Percentiles rank a stretch among this genome's conserved stretches.
Conservation (phyloP, 1,284 basidiomycete species). For the Xanthoconium separans region DNA sequence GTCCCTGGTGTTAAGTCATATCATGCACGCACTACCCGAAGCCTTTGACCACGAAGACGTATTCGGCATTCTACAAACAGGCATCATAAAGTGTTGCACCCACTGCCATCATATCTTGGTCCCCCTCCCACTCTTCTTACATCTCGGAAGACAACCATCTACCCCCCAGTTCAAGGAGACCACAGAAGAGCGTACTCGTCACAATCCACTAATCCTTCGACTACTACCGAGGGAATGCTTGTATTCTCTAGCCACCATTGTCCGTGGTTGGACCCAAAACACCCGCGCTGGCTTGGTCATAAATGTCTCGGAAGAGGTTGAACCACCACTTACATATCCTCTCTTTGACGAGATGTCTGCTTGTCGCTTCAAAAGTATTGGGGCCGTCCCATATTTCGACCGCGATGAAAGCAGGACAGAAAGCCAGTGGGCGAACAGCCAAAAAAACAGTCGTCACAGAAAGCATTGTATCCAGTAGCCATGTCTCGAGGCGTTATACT, state of each 20-base stretch:
- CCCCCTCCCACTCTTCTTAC: constrained; percentile 16
- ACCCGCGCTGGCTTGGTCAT: constrained; percentile 3
- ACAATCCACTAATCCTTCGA: neutral
- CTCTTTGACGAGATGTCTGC: constrained; percentile 15
- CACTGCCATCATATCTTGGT: constrained; percentile 17
- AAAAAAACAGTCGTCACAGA: too few species aligned
- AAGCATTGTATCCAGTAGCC: too few species aligned
- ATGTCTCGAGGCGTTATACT: too few species aligned
- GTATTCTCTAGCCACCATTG: neutral
- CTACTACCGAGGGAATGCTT: neutral
- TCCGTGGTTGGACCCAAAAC: neutral
- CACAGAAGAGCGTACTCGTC: neutral
- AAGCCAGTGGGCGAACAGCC: neutral
- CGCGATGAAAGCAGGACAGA: neutral
- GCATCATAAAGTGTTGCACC: constrained; percentile 24
- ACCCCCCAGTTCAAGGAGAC: neutral
- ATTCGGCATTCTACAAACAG: constrained; percentile 12
- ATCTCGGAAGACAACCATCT: neutral
- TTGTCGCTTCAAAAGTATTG: constrained; percentile 10
- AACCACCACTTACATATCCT: constrained; percentile 21
- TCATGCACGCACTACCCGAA: neutral
- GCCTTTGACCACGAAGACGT: constrained; percentile 4
- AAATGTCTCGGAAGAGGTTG: constrained; percentile 1
- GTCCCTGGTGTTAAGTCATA: neutral
- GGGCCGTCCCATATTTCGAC: constrained; percentile 20